Evolutionary conservation across 306 rosid genomes (phyloP), one percentile per base, ranked within the genome.

Genomic region (Gleditsia sinensis): DNA sequence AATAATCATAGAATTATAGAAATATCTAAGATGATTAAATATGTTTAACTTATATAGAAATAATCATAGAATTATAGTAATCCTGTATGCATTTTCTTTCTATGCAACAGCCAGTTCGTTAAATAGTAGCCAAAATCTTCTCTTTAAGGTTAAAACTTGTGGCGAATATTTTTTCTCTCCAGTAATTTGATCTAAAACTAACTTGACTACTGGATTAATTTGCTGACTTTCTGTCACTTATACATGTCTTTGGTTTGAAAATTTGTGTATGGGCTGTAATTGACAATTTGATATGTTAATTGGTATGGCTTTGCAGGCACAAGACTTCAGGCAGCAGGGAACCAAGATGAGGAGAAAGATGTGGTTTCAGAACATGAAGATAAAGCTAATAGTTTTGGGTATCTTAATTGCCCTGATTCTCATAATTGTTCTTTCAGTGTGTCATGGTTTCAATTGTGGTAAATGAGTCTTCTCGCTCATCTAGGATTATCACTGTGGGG

Each of bases 291-390:
- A 46, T 34, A 30, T 46, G 30, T 13, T 0, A 68, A 25, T 48
- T 48, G 53, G 43, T 30, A n/a, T 80, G 83, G 37, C 6, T 48
- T 80, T 81, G 72, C 80, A 92, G 98, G 96, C 94, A 40, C 86
- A 83, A 75, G 91, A 65, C 73, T 92, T 90, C 71, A 86, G 91
- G 85, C 78, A 62, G 75, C 80, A 79, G 24, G 92, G 89, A 83
- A 70, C 83, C 70, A 78, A 83, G 82, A 46, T 92, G 57, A 92
- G 88, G 86, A 90, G 90, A 83, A 88, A 90, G 88, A 90, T 92
- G 98, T 92, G 96, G 98, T 51, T 76, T 6, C 81, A 88, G 80
- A 92, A 90, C 89, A 92, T 92, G 98, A 92, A 90, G 87, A 82
- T 85, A 63, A 92, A 90, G 87, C 85, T 92, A 51, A 88, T 90